Base-by-base conservation (phyloP, 2,329 filamentous ascomycete species). In the Ascochyta fabae region DNA sequence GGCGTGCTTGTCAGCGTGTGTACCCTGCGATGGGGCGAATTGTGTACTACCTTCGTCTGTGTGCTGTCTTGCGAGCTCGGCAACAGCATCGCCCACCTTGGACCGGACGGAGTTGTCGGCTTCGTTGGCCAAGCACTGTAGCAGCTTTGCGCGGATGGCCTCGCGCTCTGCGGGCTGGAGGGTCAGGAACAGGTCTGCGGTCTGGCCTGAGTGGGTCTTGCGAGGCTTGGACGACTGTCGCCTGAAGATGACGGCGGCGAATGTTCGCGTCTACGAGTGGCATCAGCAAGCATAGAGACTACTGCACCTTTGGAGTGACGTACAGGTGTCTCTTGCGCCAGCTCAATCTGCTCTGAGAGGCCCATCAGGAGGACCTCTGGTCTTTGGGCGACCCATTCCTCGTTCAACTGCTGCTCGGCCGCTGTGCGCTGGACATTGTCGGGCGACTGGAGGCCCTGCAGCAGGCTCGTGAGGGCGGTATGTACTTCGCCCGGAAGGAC, bases 71-170 rank as follows among this genome's bases (percentile, higher is more conserved):
- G 94, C 95, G 58, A 99, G 84, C 78, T 99, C 95, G 23, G 95
- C 95, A 59, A 98, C 90, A n/a, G 94, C 92, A 78, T 99, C 95
- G 67, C 93, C 95, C 73, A 98, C 90, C 78, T 99, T 99, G 80
- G 96, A 95, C 69, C 95, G 85, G 42, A 96, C 90, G 35, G 85
- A 81, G 59, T 87, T 84, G 59, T 90, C 85, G 22, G 85, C 80
- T 79, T 98, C 95, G 59, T 81, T 82, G 54, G 86, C 86, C 48
- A 97, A 82, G 48, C 86, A 87, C 70, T 93, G 85, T 38, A 98
- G 84, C 55, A 98, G 81, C 76, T 94, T 96, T 69, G 89, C 84
- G 65, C 92, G 87, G 69, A 98, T 96, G 43, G 86, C 88, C 45
- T 86, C 81, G 62, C 89, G 88, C 73, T 95, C 88, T 33, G 91